Base-by-base conservation (phyloP, 176 grass and related monocot genomes). In the Hyparrhenia diplandra region DNA sequence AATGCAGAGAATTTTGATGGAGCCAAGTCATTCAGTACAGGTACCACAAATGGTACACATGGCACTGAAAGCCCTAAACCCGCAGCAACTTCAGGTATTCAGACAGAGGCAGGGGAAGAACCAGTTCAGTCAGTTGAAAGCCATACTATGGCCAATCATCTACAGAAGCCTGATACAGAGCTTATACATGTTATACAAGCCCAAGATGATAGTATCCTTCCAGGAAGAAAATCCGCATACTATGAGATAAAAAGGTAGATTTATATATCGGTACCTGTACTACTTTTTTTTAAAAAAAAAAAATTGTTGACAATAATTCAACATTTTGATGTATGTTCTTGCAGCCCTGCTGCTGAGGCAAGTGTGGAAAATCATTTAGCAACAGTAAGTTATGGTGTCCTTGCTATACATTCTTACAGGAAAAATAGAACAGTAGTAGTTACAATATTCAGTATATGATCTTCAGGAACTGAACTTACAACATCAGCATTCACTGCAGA, bases 341-440 rank as follows among this genome's bases (percentile, higher is more conserved):
- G 70, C 85, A 92, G 93, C 46, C 24, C 42, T 51, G 75, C 32
- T 84, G 82, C 43, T 9, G 80, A 92, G 46, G 77, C 69, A 68
- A 87, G n/a, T 58, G 64, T 36, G 17, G 77, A 84, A 65, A 84
- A 63, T 4, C 89, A 88, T 55, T 35, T 92, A 69, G 18, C 67
- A 90, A 59, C 62, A 18, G 97, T 99, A 93, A 85, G 85, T 89
- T 88, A 14, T n/a, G 23, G 9, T 52, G 16, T 49, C 47, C 46
- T 21, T 78, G 16, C 17, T 45, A 3, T 30, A 67, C 25, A 35
- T 72, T 27, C 57, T 76, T 29, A 35, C 76, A 21, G 5, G 6
- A n/a, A 13, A 52, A 52, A 52, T 52, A 52, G 49, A 1, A 21
- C 20, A 51, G 47, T 21, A 3, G 5, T 54, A 71, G n/a, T n/a